Percentiles rank a stretch among this genome's conserved stretches.
Evolutionary conservation across 2,329 filamentous ascomycete genomes (phyloP).

Genomic region (Hypoxylon sp.): DNA sequence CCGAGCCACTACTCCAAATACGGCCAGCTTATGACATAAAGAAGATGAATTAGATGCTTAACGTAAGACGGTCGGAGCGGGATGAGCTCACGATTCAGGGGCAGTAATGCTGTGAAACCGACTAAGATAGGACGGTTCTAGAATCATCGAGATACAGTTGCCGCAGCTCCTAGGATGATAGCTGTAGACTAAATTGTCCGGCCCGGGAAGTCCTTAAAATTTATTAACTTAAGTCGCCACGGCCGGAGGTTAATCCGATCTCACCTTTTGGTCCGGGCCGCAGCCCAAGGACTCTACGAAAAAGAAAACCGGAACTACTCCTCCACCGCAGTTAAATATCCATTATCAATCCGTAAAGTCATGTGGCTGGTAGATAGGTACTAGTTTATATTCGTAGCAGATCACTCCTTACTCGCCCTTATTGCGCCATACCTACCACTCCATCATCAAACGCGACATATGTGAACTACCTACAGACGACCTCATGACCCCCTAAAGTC

Average conservation of each 20-base stretch:
- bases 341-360: not conserved
- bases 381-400: not conserved
- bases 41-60: not conserved
- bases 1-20: not conserved
- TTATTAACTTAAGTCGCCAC: not conserved
- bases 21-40: not conserved
- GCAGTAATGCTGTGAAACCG: not conserved
- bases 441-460: not conserved
- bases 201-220: too few relatives aligned
- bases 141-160: too few relatives aligned
- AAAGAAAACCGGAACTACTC: not conserved
- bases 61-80: not conserved
- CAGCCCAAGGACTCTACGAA: too few relatives aligned
- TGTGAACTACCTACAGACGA: not conserved
- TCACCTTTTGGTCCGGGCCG: not conserved
- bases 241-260: not conserved
- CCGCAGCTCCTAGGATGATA: too few relatives aligned
- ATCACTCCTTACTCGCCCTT: not conserved
- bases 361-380: not conserved
- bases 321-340: not conserved
- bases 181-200: too few relatives aligned
- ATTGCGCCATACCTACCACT: not conserved
- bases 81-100: not conserved
- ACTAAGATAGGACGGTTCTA: not conserved
- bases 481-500: not conserved